A percentile compares a stretch with the other conserved stretches of the same genome.
Conservation (phyloP, 495 filamentous ascomycete species). For the Bryoglossum gracile region DNA sequence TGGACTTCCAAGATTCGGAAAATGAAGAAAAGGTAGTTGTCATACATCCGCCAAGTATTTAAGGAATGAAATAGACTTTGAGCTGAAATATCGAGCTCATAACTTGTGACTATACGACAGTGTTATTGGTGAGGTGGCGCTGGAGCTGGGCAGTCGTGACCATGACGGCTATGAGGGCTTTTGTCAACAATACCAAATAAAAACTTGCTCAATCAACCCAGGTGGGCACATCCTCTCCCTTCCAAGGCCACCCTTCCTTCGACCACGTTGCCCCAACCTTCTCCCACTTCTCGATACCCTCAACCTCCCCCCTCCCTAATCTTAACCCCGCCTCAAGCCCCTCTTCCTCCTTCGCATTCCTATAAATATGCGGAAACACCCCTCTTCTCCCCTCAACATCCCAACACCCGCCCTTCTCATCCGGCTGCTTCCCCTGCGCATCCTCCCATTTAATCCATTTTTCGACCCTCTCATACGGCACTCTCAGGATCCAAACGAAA, state of each 20-base stretch:
- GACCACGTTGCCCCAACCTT: conserved; percentile 11
- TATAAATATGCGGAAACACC: conserved; percentile 23
- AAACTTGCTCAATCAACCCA: background rate
- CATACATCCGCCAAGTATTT: too few relatives aligned
- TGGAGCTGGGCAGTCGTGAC: too few relatives aligned
- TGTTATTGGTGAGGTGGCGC: too few relatives aligned
- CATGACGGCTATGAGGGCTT: too few relatives aligned
- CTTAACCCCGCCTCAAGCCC: conserved; percentile 3
- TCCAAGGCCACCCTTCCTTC: conserved; percentile 14
- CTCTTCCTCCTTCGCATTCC: conserved; percentile 9
- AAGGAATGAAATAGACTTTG: too few relatives aligned
- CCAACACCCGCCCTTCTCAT: conserved; percentile 8
- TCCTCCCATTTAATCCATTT: conserved; percentile 24
- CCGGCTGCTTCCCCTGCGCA: conserved; percentile 11
- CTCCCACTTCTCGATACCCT: conserved; percentile 11
- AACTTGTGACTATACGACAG: too few relatives aligned
- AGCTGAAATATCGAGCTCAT: too few relatives aligned
- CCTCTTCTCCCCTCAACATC: conserved; percentile 14
- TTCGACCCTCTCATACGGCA: conserved; percentile 20
- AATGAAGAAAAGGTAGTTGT: too few relatives aligned
- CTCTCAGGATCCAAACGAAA: conserved; percentile 23
- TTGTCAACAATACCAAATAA: too few relatives aligned
- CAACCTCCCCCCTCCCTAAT: conserved; percentile 22
- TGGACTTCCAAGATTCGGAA: too few relatives aligned
- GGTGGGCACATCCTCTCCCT: conserved; percentile 9